Conservation (phyloP, 139 green algal genomes). For the Mychonastes homosphaera region DNA sequence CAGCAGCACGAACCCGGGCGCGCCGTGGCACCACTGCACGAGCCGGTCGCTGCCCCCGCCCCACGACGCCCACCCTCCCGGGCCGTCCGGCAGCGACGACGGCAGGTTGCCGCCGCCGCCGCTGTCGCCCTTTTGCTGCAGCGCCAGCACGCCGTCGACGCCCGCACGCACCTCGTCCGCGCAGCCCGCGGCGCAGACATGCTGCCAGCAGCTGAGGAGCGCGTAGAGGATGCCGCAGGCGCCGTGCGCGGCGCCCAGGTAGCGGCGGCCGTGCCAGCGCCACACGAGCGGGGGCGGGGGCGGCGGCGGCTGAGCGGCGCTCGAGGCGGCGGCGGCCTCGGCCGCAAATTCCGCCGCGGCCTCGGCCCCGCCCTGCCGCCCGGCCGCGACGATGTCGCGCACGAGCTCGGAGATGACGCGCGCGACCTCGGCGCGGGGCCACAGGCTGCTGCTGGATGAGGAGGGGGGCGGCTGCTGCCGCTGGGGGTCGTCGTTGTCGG, state of each 20-base stretch:
- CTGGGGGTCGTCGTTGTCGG: not conserved
- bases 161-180: not conserved
- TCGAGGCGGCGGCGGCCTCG: not conserved
- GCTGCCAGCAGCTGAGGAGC: constrained; percentile 30
- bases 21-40: constrained; percentile 50
- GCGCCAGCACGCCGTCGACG: not conserved
- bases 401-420: not conserved
- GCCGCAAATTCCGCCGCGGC: not conserved
- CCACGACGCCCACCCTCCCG: not conserved
- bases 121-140: constrained; percentile 1
- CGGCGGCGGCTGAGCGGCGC: not conserved
- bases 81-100: constrained; percentile 17
- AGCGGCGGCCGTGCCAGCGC: constrained; percentile 44
- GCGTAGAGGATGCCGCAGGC: constrained; percentile 42
- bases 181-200: not conserved
- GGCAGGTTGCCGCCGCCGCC: constrained; percentile 25
- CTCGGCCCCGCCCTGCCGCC: constrained; percentile 8
- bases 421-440: not conserved
- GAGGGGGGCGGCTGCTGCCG: not conserved
- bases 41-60: constrained; percentile 12
- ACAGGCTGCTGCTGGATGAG: not conserved
- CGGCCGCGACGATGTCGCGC: not conserved
- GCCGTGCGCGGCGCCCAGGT: constrained; percentile 46
- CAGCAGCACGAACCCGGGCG: constrained; percentile 23
- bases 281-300: constrained; percentile 32